A percentile compares a stretch with the other conserved stretches of the same genome.
These are phyloP conservation scores for Neurospora terricola DNA, from an alignment of 495 filamentous ascomycete genomes.

Conservation along the genomic window DNA sequence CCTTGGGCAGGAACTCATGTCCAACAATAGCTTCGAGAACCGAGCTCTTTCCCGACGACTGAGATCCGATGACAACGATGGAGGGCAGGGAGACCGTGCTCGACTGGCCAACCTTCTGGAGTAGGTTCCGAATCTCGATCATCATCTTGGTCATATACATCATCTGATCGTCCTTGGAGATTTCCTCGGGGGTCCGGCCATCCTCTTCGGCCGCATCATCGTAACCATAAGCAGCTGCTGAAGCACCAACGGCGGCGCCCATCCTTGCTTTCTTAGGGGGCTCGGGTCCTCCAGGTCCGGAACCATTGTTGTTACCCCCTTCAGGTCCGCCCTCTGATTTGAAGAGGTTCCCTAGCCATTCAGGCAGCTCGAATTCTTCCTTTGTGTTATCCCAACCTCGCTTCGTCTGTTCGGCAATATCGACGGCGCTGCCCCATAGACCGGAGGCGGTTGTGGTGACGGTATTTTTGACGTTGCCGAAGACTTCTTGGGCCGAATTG, in stretches of 20 bases:
- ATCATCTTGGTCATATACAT: constrained; percentile 98
- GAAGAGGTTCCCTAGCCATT: constrained; percentile 77
- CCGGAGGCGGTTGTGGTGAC: constrained; percentile 54
- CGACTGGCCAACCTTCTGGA: constrained; percentile 85
- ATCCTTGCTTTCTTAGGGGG: constrained; percentile 52
- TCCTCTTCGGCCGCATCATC: constrained; percentile 65
- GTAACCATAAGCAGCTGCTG: constrained; percentile 69
- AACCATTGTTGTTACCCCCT: constrained; percentile 21
- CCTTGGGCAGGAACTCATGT: constrained; percentile 96
- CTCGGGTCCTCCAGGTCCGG: constrained; percentile 36
- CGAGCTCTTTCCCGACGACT: constrained; percentile 96
- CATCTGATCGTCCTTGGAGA: constrained; percentile 93
- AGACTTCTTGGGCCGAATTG: constrained; percentile 76
- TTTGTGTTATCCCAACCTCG: constrained; percentile 78
- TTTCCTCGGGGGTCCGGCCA: constrained; percentile 43
- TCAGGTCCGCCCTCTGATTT: constrained; percentile 43
- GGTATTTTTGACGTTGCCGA: constrained; percentile 58
- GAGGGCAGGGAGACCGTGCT: constrained; percentile 79
- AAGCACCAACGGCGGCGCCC: constrained; percentile 47
- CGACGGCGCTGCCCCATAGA: constrained; percentile 58
- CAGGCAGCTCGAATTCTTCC: constrained; percentile 63
- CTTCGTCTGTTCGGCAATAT: constrained; percentile 66
- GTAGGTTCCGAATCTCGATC: constrained; percentile 93
- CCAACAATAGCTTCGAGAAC: constrained; percentile 96
- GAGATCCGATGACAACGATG: constrained; percentile 96